Conservation (phyloP, 2,329 filamentous ascomycete genomes). For the Alternaria solani region DNA sequence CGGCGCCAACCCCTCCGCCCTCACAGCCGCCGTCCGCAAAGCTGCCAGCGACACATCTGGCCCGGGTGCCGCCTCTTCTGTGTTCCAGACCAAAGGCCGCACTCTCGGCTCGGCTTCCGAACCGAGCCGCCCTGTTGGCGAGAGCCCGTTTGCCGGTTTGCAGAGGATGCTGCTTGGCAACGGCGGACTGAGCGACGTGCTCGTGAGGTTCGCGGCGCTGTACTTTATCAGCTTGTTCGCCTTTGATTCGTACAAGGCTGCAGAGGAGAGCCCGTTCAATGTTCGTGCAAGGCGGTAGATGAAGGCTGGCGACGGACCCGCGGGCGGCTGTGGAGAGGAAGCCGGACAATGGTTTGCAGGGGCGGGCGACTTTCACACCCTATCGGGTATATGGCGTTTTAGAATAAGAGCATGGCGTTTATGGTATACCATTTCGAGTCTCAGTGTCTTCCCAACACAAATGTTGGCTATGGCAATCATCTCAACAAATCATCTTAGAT, state of each 20-base stretch:
- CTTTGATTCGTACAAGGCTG: constrained; percentile 55
- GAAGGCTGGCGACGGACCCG: not conserved
- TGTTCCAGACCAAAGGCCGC: constrained; percentile 55
- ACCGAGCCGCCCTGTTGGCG: constrained; percentile 35
- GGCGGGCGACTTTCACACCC: not conserved
- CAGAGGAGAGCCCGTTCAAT: constrained; percentile 55
- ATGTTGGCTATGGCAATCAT: not conserved
- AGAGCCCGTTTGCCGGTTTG: constrained; percentile 36
- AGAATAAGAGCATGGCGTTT: constrained; percentile 9
- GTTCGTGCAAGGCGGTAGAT: constrained; percentile 40
- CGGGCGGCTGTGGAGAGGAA: not conserved
- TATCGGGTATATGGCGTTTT: constrained; percentile 6
- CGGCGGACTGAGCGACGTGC: constrained; percentile 49
- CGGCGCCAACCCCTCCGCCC: constrained; percentile 58
- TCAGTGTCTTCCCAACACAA: not conserved
- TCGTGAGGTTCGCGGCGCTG: constrained; percentile 57
- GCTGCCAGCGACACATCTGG: constrained; percentile 51
- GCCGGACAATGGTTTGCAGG: not conserved
- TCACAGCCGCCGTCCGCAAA: constrained; percentile 57
- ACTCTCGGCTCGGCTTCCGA: constrained; percentile 49
- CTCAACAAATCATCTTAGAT: not conserved
- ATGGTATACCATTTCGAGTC: constrained; percentile 8
- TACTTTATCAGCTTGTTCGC: constrained; percentile 57
- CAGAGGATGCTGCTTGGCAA: constrained; percentile 40
- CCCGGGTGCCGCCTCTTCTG: constrained; percentile 43